Conservation (phyloP, 768 basidiomycete genomes). For the Amanita subjunquillea region DNA sequence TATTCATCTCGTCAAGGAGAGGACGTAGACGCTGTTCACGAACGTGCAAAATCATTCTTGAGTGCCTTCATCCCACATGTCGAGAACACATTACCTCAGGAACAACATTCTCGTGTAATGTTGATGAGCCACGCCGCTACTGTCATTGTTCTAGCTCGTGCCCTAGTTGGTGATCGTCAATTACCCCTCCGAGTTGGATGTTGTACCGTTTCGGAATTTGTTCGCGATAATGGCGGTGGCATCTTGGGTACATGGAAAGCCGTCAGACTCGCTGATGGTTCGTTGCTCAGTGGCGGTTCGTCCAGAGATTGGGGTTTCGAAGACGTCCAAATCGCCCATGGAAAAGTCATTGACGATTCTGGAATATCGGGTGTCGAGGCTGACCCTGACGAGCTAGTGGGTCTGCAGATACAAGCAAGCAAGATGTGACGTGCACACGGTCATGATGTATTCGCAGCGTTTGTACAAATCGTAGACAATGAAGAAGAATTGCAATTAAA, state of each 20-base stretch:
- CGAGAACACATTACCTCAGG: slow-evolving; percentile 28
- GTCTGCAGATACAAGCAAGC: slow-evolving; percentile 33
- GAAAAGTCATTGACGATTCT: slow-evolving; percentile 59
- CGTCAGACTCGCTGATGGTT: slow-evolving; percentile 39
- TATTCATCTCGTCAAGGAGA: slow-evolving; percentile 71
- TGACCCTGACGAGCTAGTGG: slow-evolving; percentile 46
- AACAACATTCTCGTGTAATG: slow-evolving; percentile 40
- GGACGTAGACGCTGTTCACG: slow-evolving; percentile 48
- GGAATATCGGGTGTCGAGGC: slow-evolving; percentile 61
- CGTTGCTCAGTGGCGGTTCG: slow-evolving; percentile 47
- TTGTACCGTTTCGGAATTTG: slow-evolving; percentile 57
- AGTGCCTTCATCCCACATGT: slow-evolving; percentile 39
- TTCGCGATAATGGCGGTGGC: slow-evolving; percentile 16
- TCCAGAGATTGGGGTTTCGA: slow-evolving; percentile 78
- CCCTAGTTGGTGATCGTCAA: slow-evolving; percentile 41
- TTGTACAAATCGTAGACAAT: neutral
- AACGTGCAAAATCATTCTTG: slow-evolving; percentile 45
- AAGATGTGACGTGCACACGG: slow-evolving; percentile 18
- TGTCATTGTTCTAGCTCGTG: slow-evolving; percentile 52
- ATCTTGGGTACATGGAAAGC: slow-evolving; percentile 38
- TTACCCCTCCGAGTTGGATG: slow-evolving; percentile 61
- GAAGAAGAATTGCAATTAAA: slow-evolving; percentile 24
- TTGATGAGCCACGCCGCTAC: slow-evolving; percentile 73
- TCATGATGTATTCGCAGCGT: neutral
- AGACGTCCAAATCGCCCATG: slow-evolving; percentile 50